Percentiles rank a stretch among this genome's conserved stretches.
Conservation (phyloP, 106 monocot genomes). For the Phalaenopsis aphrodite region DNA sequence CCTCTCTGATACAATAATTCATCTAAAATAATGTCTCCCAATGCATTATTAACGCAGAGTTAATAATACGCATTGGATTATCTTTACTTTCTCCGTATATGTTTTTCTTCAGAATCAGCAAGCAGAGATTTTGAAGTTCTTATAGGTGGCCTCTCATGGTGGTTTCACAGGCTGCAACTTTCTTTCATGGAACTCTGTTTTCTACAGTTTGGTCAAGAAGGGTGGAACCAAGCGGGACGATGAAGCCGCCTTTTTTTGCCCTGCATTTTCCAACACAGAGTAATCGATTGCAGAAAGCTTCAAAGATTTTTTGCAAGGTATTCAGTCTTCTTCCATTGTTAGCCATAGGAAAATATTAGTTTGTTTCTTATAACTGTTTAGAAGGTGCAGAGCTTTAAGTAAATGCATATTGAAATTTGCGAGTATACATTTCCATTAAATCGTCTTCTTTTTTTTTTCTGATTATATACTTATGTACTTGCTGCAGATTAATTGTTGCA, state of each 20-base stretch:
- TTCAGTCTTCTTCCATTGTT: constrained; percentile 1
- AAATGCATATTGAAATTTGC: background rate
- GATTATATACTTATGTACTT: background rate
- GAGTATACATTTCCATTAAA: background rate
- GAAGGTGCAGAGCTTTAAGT: background rate
- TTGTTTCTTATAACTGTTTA: no score
- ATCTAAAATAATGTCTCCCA: no score
- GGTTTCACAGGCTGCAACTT: background rate
- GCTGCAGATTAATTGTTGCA: background rate
- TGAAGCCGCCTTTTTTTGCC: background rate
- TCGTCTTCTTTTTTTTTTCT: background rate
- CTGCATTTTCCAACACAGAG: background rate
- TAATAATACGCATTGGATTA: no score
- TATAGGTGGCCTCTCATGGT: no score
- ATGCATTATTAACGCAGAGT: no score
- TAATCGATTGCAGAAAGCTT: background rate
- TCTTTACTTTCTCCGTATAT: no score
- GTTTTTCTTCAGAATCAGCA: no score
- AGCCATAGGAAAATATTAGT: background rate
- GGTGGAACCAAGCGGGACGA: background rate
- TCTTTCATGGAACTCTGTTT: background rate
- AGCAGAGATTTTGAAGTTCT: no score
- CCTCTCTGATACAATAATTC: no score
- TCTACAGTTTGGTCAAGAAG: background rate
- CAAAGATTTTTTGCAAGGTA: background rate